Base-by-base conservation (phyloP, 2,329 filamentous ascomycete species). In the Colletotrichum tamarilloi region DNA sequence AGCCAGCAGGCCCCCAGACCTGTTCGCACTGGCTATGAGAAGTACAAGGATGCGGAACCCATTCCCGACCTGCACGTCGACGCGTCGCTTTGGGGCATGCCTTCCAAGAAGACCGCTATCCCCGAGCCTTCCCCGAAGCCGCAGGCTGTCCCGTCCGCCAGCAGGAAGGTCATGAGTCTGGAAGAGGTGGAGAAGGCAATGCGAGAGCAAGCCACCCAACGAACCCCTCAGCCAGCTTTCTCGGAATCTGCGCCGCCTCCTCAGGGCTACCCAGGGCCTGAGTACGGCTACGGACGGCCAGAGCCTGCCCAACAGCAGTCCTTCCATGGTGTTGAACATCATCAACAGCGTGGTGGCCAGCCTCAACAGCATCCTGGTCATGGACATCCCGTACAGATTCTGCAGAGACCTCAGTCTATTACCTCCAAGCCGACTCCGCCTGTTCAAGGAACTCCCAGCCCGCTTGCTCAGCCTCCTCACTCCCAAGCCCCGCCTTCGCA, bases 101-200 rank as follows among this genome's bases (percentile, higher is more conserved):
- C 92, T 22, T 74, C 83, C 46, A 92, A 91, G 87, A 86, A 90
- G 82, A 80, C 83, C 78, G 76, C 85, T 76, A 77, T 83, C 76
- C 66, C 66, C 14, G 79, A 85, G 46, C 71, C 77, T 56, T 76
- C 76, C 24, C 73, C 74, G 24, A 76, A 75, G 53, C 76, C 68
- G 38, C 76, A 72, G 55, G 77, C 81, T 63, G 78, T 81, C 75
- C 77, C 80, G 30, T 76, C 85, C 59, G 78, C 78, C 22, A 80
- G 88, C 55, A 91, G 92, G 79, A 98, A 95, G 85, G 92, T 98
- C 84, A 92, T 99, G 93, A 98, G 95, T 78, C 83, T 99, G 79
- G 97, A 98, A 81, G 97, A 99, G 85, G 95, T 99, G 24, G 97
- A 99, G 84, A 96, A 96, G 67, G 92, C 95, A 76, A 95, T 99